A percentile compares a stretch with the other conserved stretches of the same genome.
Evolutionary conservation across 2,329 filamentous ascomycete species (phyloP).

Genomic region (Claviceps purpurea): DNA sequence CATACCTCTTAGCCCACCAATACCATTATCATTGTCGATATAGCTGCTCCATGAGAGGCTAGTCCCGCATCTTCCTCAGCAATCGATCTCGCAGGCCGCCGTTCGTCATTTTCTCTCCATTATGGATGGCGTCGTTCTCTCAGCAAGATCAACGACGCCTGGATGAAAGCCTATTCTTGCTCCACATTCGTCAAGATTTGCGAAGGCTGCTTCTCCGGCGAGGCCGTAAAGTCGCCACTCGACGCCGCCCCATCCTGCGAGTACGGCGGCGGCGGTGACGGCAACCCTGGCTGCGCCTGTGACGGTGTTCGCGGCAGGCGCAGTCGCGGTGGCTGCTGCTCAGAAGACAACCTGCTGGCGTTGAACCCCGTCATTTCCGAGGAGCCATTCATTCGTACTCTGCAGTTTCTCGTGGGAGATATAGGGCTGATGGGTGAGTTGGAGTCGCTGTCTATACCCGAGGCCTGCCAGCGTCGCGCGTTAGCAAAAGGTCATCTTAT

Average conservation of each 20-base stretch:
- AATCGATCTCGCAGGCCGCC: slow-evolving; percentile 13
- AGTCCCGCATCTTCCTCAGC: slow-evolving; percentile 15
- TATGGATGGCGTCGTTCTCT: neutral
- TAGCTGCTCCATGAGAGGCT: neutral
- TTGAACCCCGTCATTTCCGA: slow-evolving; percentile 2
- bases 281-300: too few relatives aligned
- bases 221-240: too few relatives aligned
- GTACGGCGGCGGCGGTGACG: too few relatives aligned
- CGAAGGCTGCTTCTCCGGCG: too few relatives aligned
- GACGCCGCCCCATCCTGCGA: too few relatives aligned
- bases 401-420: slow-evolving; percentile 8
- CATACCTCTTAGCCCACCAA: neutral
- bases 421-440: slow-evolving; percentile 4
- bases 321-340: slow-evolving; percentile 3
- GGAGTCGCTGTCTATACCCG: neutral
- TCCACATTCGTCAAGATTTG: too few relatives aligned
- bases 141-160: neutral
- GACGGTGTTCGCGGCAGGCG: too few relatives aligned
- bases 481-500: neutral
- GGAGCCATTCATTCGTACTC: slow-evolving; percentile 1
- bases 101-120: neutral
- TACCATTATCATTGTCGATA: neutral
- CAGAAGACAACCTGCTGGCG: slow-evolving; percentile 1
- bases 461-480: neutral
- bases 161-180: slow-evolving; percentile 10